phyloP scores from a whole-genome alignment of 371 early-diverging fungal genomes.

The Hamiltosporidium tvaerminnensis region DNA sequence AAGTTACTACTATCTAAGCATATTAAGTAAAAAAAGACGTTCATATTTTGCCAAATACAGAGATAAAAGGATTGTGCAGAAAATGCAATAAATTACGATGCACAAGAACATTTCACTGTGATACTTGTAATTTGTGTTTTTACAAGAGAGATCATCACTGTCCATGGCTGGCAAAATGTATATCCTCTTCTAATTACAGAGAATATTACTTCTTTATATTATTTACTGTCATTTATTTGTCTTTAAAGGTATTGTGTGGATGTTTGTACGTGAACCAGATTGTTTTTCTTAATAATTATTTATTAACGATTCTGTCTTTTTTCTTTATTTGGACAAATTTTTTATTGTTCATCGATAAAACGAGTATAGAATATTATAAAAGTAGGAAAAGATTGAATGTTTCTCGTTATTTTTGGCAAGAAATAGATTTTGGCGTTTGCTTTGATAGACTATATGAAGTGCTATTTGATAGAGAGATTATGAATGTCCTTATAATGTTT shows the following conservation, averaged over 20 bases:
- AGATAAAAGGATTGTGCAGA: conserved; percentile 33
- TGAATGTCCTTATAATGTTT: neutral
- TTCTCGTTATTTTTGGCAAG: neutral
- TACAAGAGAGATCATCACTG: conserved; percentile 52
- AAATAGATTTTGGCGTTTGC: conserved; percentile 1
- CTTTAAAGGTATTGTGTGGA: neutral
- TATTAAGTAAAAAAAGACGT: too few species aligned
- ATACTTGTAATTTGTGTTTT: conserved; percentile 44
- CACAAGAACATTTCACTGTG: conserved; percentile 38
- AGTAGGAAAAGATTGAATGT: neutral
- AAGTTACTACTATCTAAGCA: too few species aligned
- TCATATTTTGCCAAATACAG: neutral
- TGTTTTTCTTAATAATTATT: conserved; percentile 9
- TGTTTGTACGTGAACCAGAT: neutral
- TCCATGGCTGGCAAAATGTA: conserved; percentile 46
- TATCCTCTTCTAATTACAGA: conserved; percentile 36
- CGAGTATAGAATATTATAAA: conserved; percentile 15
- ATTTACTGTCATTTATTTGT: conserved; percentile 10
- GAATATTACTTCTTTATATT: conserved; percentile 18
- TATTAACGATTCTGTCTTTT: neutral
- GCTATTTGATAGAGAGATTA: neutral
- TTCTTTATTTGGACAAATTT: conserved; percentile 18
- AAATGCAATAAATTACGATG: conserved; percentile 39
- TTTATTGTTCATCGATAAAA: conserved; percentile 18
- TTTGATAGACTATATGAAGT: neutral